Base-by-base conservation (phyloP, 495 filamentous ascomycete species). In the Aspergillus nidulans region DNA sequence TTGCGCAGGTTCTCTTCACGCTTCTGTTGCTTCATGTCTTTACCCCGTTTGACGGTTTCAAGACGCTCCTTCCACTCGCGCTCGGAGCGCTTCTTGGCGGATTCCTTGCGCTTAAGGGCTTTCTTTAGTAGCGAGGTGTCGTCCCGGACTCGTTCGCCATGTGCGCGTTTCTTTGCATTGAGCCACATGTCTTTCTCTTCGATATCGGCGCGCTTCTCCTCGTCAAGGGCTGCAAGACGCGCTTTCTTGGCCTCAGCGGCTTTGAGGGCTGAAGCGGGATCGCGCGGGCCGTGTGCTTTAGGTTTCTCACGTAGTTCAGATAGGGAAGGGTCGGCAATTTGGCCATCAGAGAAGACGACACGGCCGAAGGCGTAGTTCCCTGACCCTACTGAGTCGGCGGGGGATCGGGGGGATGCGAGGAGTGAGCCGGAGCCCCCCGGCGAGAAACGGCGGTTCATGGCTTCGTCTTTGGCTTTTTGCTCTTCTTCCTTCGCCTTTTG, bases 151-250 rank as follows among this genome's bases (percentile, higher is more conserved):
- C 91, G 90, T 66, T 96, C 91, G 24, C 94, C 90, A 58, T 92
- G 88, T 3, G 88, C 90, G 23, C 88, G 85, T 69, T 92, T 89
- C 70, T 90, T 84, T 6, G 92, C 94, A 47, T 91, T 92, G 53
- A 95, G 77, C 94, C 94, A 98, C 46, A 84, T 69, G 64, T 98
- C 92, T 74, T 97, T 97, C 71, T 97, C 91, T 56, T 89, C 82
- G 19, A 97, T 81, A 50, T 94, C 87, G 45, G 83, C 86, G 38
- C 85, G 87, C 73, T 96, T 92, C 57, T 83, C 80, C 3, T 84
- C 82, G 57, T 89, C 83, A 69, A 96, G 81, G 26, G 71, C 77
- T 26, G 79, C 80, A 32, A 97, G 62, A 38, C 90, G 83, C 69
- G 70, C 87, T 80, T 78, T 88, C 80, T 76, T 88, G 70, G 82